Evolutionary conservation across 805 yeast species (phyloP), one percentile per base, ranked within the genome.

Genomic region (Schwanniomyces sp.): DNA sequence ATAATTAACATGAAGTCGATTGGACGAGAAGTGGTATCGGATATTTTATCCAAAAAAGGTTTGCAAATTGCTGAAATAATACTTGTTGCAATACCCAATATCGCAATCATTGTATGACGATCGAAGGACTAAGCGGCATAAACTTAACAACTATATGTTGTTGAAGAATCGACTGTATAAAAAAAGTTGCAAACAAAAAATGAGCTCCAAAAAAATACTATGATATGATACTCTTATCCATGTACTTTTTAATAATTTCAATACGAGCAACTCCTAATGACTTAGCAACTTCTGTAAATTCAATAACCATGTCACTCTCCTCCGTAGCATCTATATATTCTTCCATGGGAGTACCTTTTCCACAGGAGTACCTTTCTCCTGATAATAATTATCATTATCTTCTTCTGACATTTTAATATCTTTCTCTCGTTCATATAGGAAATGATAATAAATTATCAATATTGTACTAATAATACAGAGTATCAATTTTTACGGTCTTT

Each of bases 11-110:
- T 16, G 9, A 16, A 40, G 6, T 8, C 25, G 12, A 40, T 9
- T 10, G 34, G 42, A 11, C 42, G n/a, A 8, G 63, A 59, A n/a
- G 61, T 55, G 37, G 52, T 41, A 52, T 62, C 66, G 3, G 65
- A 52, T 10, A 62, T 39, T 29, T 61, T 62, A 49, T 57, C 51
- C 50, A 49, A 21, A n/a, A 39, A 39, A 14, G 30, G 41, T 16
- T 50, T 44, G 41, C 53, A 45, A 26, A 61, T 54, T 26, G 66
- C 58, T 7, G 49, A 41, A 36, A 61, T 59, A 40, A 62, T 50
- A 7, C 54, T 37, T 18, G 55, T 55, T 9, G 65, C 64, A 41
- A 58, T 61, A 29, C 47, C 27, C 21, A 62, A 28, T 25, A 62
- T 55, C 7, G 62, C 50, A 21, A 62, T 43, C 52, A 54, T 49